Percentiles rank a stretch among this genome's conserved stretches.
Conservation (phyloP, 176 grass and related monocot species). For the Carex kokanica region DNA sequence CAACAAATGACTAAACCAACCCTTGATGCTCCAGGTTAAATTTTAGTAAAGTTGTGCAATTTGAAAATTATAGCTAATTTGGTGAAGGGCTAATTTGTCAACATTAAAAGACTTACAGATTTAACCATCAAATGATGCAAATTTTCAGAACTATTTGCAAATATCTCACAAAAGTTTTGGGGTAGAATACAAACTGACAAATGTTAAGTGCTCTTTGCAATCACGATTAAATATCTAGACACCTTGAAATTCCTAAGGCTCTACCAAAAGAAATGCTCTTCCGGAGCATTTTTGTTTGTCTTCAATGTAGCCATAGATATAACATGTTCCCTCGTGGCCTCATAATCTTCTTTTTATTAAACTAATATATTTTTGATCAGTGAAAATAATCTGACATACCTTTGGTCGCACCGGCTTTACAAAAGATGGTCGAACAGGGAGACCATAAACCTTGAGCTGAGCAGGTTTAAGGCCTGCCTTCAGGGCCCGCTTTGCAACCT, state of each 20-base stretch:
- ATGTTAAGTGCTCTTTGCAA: background rate
- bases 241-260: background rate
- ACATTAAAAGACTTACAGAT: background rate
- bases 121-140: background rate
- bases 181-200: background rate
- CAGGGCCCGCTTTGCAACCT: slow-evolving; percentile 85
- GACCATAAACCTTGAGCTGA: slow-evolving; percentile 98
- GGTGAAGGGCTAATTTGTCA: background rate
- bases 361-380: background rate
- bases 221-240: background rate
- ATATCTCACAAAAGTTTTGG: background rate
- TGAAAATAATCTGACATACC: slow-evolving; percentile 35
- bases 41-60: background rate
- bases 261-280: background rate
- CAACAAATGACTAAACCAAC: background rate
- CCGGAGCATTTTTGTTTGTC: background rate
- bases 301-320: background rate
- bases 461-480: slow-evolving; percentile 83
- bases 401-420: slow-evolving; percentile 76
- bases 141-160: background rate
- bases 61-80: background rate
- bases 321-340: background rate
- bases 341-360: background rate
- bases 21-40: background rate
- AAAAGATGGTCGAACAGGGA: slow-evolving; percentile 96